phyloP scores from a whole-genome alignment of 495 filamentous ascomycete genomes.

The Aspergillus ellipticus region DNA sequence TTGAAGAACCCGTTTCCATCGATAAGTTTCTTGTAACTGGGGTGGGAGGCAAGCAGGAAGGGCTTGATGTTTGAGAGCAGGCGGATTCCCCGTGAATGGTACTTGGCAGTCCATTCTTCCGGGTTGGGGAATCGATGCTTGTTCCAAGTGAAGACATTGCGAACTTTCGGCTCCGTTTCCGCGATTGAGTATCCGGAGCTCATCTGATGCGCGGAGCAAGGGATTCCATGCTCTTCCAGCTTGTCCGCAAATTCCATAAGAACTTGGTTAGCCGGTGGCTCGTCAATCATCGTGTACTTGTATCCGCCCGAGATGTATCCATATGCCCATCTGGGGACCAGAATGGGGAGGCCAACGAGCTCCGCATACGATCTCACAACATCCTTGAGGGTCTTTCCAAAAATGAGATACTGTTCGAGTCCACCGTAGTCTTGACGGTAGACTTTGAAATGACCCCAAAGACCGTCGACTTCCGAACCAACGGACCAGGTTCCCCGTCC shows the following conservation, averaged over 20 bases:
- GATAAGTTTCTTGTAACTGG: slow-evolving; percentile 55
- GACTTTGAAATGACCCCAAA: slow-evolving; percentile 68
- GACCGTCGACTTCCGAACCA: slow-evolving; percentile 66
- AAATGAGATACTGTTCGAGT: slow-evolving; percentile 64
- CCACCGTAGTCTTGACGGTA: slow-evolving; percentile 68
- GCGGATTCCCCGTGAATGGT: slow-evolving; percentile 59
- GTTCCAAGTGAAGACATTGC: slow-evolving; percentile 73
- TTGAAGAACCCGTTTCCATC: slow-evolving; percentile 56
- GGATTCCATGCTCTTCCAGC: slow-evolving; percentile 58
- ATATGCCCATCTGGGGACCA: slow-evolving; percentile 65
- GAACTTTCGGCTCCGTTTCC: slow-evolving; percentile 58
- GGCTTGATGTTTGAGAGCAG: slow-evolving; percentile 70
- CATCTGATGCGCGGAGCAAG: slow-evolving; percentile 70
- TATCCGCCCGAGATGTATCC: slow-evolving; percentile 67
- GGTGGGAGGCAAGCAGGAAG: slow-evolving; percentile 61
- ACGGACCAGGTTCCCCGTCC: slow-evolving; percentile 59
- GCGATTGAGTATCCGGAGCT: slow-evolving; percentile 69
- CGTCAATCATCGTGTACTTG: slow-evolving; percentile 64
- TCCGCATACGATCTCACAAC: slow-evolving; percentile 62
- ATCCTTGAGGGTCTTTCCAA: slow-evolving; percentile 60
- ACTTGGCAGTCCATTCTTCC: slow-evolving; percentile 54
- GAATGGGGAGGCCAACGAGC: slow-evolving; percentile 59
- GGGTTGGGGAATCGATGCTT: slow-evolving; percentile 62
- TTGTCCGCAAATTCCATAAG: slow-evolving; percentile 58
- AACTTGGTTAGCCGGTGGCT: slow-evolving; percentile 54